Conservation (phyloP, 371 early-diverging fungal species). For the Sporodiniella umbellata region DNA sequence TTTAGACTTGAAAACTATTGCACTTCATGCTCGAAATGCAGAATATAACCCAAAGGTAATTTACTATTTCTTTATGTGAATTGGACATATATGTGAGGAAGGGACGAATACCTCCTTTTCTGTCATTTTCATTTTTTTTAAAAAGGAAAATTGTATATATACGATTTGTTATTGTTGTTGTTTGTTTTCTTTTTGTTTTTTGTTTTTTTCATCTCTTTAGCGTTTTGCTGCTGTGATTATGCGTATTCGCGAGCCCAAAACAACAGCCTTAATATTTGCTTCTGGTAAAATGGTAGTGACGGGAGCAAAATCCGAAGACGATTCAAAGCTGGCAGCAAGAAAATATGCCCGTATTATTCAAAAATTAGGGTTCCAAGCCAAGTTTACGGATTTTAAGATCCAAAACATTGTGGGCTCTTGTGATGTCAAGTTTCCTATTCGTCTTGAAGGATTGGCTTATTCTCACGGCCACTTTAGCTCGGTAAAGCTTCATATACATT, state of each 20-base stretch:
- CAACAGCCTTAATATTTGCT: constrained; percentile 99
- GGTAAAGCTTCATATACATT: constrained; percentile 58
- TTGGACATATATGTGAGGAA: no score
- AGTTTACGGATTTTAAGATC: constrained; percentile 99
- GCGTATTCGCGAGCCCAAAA: constrained; percentile 99
- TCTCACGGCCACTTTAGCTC: constrained; percentile 98
- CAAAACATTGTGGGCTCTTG: constrained; percentile 99
- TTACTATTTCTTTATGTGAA: no score
- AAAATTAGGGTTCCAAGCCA: constrained; percentile 98
- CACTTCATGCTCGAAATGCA: constrained; percentile 99
- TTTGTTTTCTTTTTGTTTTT: no score
- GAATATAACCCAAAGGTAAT: constrained; percentile 99
- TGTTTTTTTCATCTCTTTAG: no score
- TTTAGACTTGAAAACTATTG: constrained; percentile 99
- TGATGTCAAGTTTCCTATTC: constrained; percentile 99
- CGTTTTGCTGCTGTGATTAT: constrained; percentile 99
- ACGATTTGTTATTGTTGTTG: no score
- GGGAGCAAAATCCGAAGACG: constrained; percentile 96
- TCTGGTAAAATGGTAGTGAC: constrained; percentile 99
- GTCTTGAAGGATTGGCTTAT: constrained; percentile 98
- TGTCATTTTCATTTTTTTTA: no score
- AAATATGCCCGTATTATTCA: constrained; percentile 99
- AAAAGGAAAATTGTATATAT: no score
- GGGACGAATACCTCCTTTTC: no score
- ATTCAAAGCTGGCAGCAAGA: constrained; percentile 96